phyloP scores from a whole-genome alignment of 495 filamentous ascomycete genomes.

The Penicillium psychrofluorescens region DNA sequence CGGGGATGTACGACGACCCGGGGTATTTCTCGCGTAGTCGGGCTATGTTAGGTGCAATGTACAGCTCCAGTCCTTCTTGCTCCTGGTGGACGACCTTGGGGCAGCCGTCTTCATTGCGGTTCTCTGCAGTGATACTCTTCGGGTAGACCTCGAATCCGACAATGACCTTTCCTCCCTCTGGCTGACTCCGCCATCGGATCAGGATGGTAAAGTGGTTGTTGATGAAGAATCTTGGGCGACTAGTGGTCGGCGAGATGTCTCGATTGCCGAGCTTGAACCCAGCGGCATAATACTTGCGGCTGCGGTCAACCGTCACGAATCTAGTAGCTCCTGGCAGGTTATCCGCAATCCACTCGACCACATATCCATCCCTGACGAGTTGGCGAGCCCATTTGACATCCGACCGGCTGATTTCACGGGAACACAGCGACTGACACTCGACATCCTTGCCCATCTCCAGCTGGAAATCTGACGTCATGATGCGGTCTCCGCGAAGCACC shows the following conservation, averaged over 20 bases:
- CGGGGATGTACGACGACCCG: slow-evolving; percentile 51
- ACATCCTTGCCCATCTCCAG: slow-evolving; percentile 74
- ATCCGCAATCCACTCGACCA: slow-evolving; percentile 94
- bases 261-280: slow-evolving; percentile 91
- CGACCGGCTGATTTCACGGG: slow-evolving; percentile 51
- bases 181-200: slow-evolving; percentile 72
- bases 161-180: slow-evolving; percentile 72
- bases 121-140: slow-evolving; percentile 66
- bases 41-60: slow-evolving; percentile 55
- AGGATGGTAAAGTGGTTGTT: slow-evolving; percentile 91
- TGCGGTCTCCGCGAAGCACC: slow-evolving; percentile 84
- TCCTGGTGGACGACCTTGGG: slow-evolving; percentile 57
- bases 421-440: slow-evolving; percentile 72
- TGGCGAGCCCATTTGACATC: slow-evolving; percentile 66
- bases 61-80: slow-evolving; percentile 59
- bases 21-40: slow-evolving; percentile 49
- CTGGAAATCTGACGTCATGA: slow-evolving; percentile 83
- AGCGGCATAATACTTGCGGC: slow-evolving; percentile 84
- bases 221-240: slow-evolving; percentile 64
- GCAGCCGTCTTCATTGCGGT: slow-evolving; percentile 55
- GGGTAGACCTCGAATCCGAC: slow-evolving; percentile 91
- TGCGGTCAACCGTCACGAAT: slow-evolving; percentile 86
- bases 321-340: slow-evolving; percentile 90
- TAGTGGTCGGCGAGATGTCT: slow-evolving; percentile 54
- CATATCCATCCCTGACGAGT: slow-evolving; percentile 76